Percentiles rank a stretch among this genome's conserved stretches.
Evolutionary conservation across 495 filamentous ascomycete genomes (phyloP).

Genomic region (Pyrenula aspistea): DNA sequence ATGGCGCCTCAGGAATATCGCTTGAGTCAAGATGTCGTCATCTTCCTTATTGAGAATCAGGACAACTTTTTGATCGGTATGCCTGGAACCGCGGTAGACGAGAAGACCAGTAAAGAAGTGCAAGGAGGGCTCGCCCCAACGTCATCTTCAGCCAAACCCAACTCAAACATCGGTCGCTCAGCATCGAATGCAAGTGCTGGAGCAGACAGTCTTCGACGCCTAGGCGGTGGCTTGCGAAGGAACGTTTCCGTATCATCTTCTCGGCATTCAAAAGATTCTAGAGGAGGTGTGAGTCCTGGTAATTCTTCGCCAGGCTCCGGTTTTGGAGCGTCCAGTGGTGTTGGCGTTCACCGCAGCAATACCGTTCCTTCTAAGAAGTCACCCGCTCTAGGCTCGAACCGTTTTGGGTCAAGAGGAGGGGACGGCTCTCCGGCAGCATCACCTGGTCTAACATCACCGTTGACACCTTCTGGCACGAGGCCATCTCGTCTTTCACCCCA

Average conservation of each 20-base stretch:
- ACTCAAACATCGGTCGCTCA: conserved; percentile 54
- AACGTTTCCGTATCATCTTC: conserved; percentile 69
- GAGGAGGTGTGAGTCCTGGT: conserved; percentile 55
- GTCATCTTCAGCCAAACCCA: conserved; percentile 27
- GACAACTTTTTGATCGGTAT: conserved; percentile 86
- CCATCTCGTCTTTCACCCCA: conserved; percentile 24
- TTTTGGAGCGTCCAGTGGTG: conserved; percentile 22
- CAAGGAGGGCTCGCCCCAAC: conserved; percentile 52
- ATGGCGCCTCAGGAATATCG: conserved; percentile 92
- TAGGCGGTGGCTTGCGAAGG: conserved; percentile 57
- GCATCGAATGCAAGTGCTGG: conserved; percentile 78
- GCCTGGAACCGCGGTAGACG: conserved; percentile 82
- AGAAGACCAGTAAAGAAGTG: conserved; percentile 75
- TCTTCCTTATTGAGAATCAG: conserved; percentile 96
- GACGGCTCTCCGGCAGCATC: conserved; percentile 24
- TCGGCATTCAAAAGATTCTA: conserved; percentile 60
- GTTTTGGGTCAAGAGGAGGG: conserved; percentile 20
- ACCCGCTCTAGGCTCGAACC: conserved; percentile 49
- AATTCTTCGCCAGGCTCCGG: conserved; percentile 48
- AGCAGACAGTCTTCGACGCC: conserved; percentile 72
- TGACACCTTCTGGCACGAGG: conserved; percentile 19
- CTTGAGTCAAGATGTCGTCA: conserved; percentile 90
- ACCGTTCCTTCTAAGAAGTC: conserved; percentile 91
- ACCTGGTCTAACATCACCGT: conserved; percentile 19
- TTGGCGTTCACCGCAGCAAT: conserved; percentile 80